Evolutionary conservation across 768 basidiomycete species (phyloP), one percentile per base, ranked within the genome.

Genomic region (Tulasnella sp.): DNA sequence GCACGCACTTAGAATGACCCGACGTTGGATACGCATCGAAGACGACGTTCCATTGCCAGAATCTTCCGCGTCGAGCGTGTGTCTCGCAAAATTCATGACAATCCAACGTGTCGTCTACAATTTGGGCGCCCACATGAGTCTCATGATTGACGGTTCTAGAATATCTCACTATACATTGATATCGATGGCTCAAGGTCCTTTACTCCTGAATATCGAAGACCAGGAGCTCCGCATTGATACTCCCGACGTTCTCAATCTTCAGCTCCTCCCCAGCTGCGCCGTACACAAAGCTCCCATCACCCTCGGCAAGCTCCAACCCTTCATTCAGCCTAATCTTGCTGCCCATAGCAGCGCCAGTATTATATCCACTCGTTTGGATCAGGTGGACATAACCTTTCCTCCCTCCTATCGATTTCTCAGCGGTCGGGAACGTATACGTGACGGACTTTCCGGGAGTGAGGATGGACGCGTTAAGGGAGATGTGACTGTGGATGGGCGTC

Each of bases 301-400:
- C 60, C 48, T 61, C 60, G 3, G 23, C 58, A 7, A 61, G 13
- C 54, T 56, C 60, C n/a, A 61, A 29, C 3, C 44, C 56, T 19
- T 29, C 43, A 38, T 61, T 61, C 2, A 61, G 3, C 11, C 41
- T 30, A 7, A 61, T 41, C 45, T 47, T 52, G 34, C 34, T 52
- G 26, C 88, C 90, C 1, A 66, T 71, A 0, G 83, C 77, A 29
- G 71, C 67, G 0, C 77, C 75, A 0, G 78, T 66, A 61, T 88
- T 86, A 70, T 88, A 95, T 2, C 91, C 92, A 27, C 83, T 83
- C 4, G 78, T 86, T 74, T 95, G 92, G 51, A 92, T 77, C 49
- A 92, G 78, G 64, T 98, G 95, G 23, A 95, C 71, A 68, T 94
- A 95, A 2, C 80, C 85, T 67, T 88, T 87, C 58, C 75, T 77